A percentile compares a stretch with the other conserved stretches of the same genome.
These are phyloP conservation scores for Mortierella sp. DNA, from an alignment of 371 early-diverging fungal genomes.

Conservation along the genomic window DNA sequence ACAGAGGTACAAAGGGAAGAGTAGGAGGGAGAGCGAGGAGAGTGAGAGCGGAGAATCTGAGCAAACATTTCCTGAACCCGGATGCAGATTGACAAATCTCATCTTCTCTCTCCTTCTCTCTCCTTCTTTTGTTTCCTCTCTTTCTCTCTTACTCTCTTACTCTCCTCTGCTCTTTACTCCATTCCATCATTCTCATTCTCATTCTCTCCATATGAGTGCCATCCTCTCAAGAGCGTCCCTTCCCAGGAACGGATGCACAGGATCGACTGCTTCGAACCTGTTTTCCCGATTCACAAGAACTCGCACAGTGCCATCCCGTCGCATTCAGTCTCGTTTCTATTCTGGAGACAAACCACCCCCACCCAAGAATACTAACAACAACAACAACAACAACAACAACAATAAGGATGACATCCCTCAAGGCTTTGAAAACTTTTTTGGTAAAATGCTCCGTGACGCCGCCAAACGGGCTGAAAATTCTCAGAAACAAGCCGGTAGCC, in stretches of 20 bases:
- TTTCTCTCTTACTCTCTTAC: neutral
- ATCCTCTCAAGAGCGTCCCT: conserved; percentile 37
- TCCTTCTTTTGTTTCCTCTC: neutral
- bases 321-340: conserved; percentile 26
- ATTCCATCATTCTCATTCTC: too few species aligned
- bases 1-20: too few species aligned
- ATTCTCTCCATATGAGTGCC: conserved; percentile 18
- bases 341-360: conserved; percentile 35
- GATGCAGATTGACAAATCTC: too few species aligned
- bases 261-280: conserved; percentile 5
- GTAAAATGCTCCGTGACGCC: conserved; percentile 46
- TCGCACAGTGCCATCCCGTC: conserved; percentile 11
- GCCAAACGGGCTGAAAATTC: conserved; percentile 37
- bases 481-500: conserved; percentile 7
- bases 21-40: too few species aligned
- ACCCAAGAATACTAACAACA: conserved; percentile 20
- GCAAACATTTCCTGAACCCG: too few species aligned
- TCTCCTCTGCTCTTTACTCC: neutral
- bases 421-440: conserved; percentile 53
- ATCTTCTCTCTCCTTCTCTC: too few species aligned
- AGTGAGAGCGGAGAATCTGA: too few species aligned
- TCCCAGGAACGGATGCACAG: conserved; percentile 27
- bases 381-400: conserved; percentile 10
- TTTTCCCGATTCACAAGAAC: conserved; percentile 17
- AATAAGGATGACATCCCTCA: conserved; percentile 28